Conservation (phyloP, 2,329 filamentous ascomycete genomes). For the Pseudodiploospora longispora region DNA sequence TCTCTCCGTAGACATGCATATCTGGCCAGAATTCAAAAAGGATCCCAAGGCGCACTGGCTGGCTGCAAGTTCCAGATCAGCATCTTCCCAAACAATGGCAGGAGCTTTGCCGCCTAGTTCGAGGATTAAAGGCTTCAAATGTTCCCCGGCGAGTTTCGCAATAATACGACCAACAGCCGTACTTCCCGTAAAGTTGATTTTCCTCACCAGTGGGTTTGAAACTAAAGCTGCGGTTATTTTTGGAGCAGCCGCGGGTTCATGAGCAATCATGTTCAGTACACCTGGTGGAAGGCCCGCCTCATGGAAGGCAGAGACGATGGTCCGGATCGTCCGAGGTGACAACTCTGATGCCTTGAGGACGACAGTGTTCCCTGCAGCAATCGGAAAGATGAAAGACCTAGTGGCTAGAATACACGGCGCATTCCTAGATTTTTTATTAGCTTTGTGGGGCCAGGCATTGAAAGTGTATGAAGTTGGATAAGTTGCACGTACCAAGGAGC, state of each 20-base stretch:
- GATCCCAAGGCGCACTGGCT: conserved; percentile 59
- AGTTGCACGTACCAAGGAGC: conserved; percentile 63
- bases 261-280: conserved; percentile 64
- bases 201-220: conserved; percentile 58
- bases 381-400: conserved; percentile 50
- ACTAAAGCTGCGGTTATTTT: conserved; percentile 61
- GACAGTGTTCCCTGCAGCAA: conserved; percentile 71
- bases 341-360: conserved; percentile 66
- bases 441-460: not conserved
- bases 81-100: conserved; percentile 72
- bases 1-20: conserved; percentile 80
- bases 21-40: conserved; percentile 68
- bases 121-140: conserved; percentile 71
- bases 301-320: conserved; percentile 54
- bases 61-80: conserved; percentile 65
- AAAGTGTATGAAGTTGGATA: not conserved
- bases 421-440: conserved; percentile 35
- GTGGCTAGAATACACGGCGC: conserved; percentile 47
- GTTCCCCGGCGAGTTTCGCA: conserved; percentile 58
- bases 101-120: conserved; percentile 79
- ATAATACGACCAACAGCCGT: conserved; percentile 68
- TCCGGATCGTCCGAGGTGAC: conserved; percentile 55
- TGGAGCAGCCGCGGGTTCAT: conserved; percentile 57
- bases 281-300: conserved; percentile 72
- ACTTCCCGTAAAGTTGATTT: conserved; percentile 81